A percentile compares a stretch with the other conserved stretches of the same genome.
Evolutionary conservation across 306 rosid genomes (phyloP).

Genomic region (Vicia sativa): DNA sequence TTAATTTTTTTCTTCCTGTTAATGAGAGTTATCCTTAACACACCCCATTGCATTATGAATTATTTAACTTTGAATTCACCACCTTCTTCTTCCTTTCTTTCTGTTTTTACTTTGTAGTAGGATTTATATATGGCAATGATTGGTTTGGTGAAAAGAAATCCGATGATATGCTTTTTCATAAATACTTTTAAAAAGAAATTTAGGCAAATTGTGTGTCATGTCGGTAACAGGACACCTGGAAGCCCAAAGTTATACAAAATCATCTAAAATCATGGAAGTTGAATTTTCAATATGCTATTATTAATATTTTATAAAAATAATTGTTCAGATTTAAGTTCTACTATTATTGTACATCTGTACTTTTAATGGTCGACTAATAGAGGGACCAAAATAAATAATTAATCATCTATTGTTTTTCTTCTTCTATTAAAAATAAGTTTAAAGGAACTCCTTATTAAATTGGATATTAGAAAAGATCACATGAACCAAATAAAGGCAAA

Average conservation of each 20-base stretch:
- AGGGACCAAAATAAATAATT: background rate
- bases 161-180: constrained; percentile 33
- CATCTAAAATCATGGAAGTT: background rate
- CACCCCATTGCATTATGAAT: constrained; percentile 11
- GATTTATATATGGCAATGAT: constrained; percentile 32
- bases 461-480: background rate
- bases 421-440: background rate
- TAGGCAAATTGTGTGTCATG: constrained; percentile 31
- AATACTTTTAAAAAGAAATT: constrained; percentile 19
- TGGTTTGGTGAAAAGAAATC: constrained; percentile 34
- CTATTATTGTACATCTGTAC: constrained; percentile 16
- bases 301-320: background rate
- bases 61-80: constrained; percentile 22
- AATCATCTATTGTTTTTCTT: constrained; percentile 30
- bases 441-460: constrained; percentile 41
- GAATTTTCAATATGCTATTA: background rate
- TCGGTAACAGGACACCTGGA: constrained; percentile 58
- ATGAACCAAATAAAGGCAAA: background rate
- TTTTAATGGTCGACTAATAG: background rate
- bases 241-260: constrained; percentile 30
- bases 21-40: constrained; percentile 5
- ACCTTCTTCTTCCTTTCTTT: background rate
- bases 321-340: background rate
- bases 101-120: background rate
- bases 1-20: no score